Evolutionary conservation across 805 yeast genomes (phyloP).

Genomic region (Cyberlindnera japonica): DNA sequence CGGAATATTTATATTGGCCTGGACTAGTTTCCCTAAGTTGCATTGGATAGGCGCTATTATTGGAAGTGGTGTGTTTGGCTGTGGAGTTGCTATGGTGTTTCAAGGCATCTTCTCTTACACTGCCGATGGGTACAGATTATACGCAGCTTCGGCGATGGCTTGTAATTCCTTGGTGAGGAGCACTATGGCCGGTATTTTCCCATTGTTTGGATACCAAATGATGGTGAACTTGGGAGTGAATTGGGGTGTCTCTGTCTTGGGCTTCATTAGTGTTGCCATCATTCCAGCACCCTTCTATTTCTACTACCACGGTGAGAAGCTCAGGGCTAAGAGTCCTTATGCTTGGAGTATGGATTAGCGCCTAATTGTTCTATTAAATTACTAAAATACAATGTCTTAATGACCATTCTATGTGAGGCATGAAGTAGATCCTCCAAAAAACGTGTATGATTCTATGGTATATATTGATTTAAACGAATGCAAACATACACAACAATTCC

Average conservation of each 20-base stretch:
- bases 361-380: too few species aligned
- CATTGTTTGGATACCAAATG: constrained; percentile 56
- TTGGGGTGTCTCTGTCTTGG: constrained; percentile 56
- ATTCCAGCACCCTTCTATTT: constrained; percentile 55
- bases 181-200: constrained; percentile 52
- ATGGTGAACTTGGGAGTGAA: constrained; percentile 50
- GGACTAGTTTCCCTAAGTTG: constrained; percentile 57
- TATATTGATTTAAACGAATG: too few species aligned
- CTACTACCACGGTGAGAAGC: constrained; percentile 42
- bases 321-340: constrained; percentile 44
- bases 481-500: too few species aligned
- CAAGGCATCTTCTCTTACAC: constrained; percentile 65
- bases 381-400: too few species aligned
- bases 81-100: constrained; percentile 63
- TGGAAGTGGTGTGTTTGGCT: constrained; percentile 73
- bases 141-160: constrained; percentile 50
- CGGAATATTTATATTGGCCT: constrained; percentile 71
- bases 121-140: constrained; percentile 55
- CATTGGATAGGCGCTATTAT: constrained; percentile 74
- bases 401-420: too few species aligned
- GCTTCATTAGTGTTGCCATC: constrained; percentile 45
- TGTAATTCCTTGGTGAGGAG: constrained; percentile 51
- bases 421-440: too few species aligned
- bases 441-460: not conserved
- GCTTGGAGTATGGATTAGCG: constrained; percentile 36